phyloP scores from a whole-genome alignment of 257 asterid species.

The Misopates orontium region DNA sequence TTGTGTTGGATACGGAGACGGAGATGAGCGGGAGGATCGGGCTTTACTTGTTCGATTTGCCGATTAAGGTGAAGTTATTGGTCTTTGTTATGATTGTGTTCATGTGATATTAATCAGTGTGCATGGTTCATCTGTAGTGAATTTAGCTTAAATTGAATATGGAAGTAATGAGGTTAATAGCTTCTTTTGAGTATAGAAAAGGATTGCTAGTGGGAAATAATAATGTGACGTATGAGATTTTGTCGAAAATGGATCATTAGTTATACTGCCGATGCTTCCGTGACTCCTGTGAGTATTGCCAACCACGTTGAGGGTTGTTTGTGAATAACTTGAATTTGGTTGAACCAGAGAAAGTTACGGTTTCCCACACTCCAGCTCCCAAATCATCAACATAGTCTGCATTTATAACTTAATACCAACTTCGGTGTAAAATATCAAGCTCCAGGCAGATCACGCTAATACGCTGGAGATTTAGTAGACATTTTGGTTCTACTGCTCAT shows the following conservation, averaged over 20 bases:
- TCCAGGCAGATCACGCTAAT: neutral
- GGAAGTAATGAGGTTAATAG: no score
- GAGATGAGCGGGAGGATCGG: constrained; percentile 65
- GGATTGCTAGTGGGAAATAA: no score
- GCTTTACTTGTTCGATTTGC: constrained; percentile 49
- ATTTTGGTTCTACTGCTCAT: neutral
- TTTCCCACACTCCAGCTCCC: neutral
- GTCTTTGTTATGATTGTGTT: no score
- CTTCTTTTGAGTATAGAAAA: no score
- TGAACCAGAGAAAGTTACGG: neutral
- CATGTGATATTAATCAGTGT: no score
- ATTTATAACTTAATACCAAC: neutral
- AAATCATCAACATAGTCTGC: constrained; percentile 10
- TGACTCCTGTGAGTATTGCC: no score
- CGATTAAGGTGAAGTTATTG: constrained; percentile 52
- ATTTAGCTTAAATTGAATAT: neutral
- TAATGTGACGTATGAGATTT: no score
- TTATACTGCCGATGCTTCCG: no score
- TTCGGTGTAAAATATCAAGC: neutral
- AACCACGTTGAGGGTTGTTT: neutral
- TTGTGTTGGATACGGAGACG: constrained; percentile 67
- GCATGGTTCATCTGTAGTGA: no score
- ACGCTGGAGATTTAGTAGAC: neutral
- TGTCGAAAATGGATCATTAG: no score
- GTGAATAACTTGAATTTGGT: neutral